Conservation (phyloP, 2,329 filamentous ascomycete genomes). For the Cryphonectria parasitica region DNA sequence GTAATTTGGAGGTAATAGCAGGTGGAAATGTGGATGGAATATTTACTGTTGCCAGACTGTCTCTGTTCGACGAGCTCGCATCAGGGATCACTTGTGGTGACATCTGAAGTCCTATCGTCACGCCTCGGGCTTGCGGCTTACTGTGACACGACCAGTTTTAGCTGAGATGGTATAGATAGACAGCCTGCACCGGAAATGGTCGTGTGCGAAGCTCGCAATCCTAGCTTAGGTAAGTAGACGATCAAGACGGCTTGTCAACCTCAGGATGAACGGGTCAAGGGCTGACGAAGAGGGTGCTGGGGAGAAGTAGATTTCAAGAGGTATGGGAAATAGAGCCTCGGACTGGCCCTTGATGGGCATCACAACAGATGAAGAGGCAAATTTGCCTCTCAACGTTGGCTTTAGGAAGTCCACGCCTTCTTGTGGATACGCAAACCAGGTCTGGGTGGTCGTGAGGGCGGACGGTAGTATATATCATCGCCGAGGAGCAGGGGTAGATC, state of each 20-base stretch:
- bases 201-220: background rate
- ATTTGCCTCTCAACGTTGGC: background rate
- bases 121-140: background rate
- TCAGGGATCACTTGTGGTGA: conserved; percentile 37
- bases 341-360: background rate
- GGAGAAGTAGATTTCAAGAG: background rate
- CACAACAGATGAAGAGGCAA: background rate
- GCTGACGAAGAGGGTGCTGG: background rate
- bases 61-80: conserved; percentile 45
- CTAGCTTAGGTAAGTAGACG: background rate
- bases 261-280: background rate
- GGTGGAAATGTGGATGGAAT: background rate
- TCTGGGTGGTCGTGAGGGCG: background rate
- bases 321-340: background rate
- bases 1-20: background rate
- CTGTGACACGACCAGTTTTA: background rate
- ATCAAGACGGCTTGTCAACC: background rate
- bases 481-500: too few relatives aligned
- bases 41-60: conserved; percentile 34
- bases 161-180: background rate
- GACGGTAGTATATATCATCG: too few relatives aligned
- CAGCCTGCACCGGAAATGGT: background rate
- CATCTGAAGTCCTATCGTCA: background rate
- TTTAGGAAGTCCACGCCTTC: background rate
- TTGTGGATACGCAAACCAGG: background rate